Percentiles rank a stretch among this genome's conserved stretches.
phyloP scores from a whole-genome alignment of 176 grass and related monocot genomes.

The Bothriochloa decipiens region DNA sequence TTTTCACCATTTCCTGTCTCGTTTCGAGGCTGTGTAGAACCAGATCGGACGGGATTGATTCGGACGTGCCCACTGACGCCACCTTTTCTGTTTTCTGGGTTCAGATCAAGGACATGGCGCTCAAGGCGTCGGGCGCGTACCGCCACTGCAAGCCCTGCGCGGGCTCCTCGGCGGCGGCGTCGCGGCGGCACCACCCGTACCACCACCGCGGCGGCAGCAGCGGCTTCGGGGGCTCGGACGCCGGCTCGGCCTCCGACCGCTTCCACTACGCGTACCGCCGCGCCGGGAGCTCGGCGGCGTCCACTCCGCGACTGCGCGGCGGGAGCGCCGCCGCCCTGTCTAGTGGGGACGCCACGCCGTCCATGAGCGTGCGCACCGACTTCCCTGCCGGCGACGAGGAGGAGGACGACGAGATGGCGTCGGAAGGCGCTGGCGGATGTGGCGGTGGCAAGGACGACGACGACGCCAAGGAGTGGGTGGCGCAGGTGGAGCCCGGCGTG shows the following conservation, averaged over 20 bases:
- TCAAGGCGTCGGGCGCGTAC: slow-evolving; percentile 92
- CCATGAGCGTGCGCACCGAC: slow-evolving; percentile 77
- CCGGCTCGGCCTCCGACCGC: slow-evolving; percentile 47
- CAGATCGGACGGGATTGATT: slow-evolving; percentile 41
- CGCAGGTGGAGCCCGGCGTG: slow-evolving; percentile 95
- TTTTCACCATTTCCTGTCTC: slow-evolving; percentile 10
- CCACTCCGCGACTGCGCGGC: slow-evolving; percentile 45
- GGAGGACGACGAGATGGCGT: slow-evolving; percentile 50
- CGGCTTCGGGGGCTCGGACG: slow-evolving; percentile 49
- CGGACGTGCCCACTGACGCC: slow-evolving; percentile 31
- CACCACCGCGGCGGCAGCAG: slow-evolving; percentile 51
- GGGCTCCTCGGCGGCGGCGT: slow-evolving; percentile 46
- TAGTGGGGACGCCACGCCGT: slow-evolving; percentile 74
- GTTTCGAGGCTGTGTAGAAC: slow-evolving; percentile 29
- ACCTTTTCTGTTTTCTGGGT: neutral
- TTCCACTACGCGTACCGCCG: slow-evolving; percentile 73
- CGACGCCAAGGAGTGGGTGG: slow-evolving; percentile 92
- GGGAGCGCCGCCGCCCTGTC: slow-evolving; percentile 47
- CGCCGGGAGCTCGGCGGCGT: slow-evolving; percentile 59
- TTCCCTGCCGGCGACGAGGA: slow-evolving; percentile 50
- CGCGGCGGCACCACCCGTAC: slow-evolving; percentile 59
- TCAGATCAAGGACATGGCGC: slow-evolving; percentile 93
- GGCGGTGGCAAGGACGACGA: slow-evolving; percentile 56
- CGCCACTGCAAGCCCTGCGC: slow-evolving; percentile 95
- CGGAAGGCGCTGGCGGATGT: neutral